A percentile compares a stretch with the other conserved stretches of the same genome.
phyloP scores from a whole-genome alignment of 306 rosid species.

The Castanea crenata region DNA sequence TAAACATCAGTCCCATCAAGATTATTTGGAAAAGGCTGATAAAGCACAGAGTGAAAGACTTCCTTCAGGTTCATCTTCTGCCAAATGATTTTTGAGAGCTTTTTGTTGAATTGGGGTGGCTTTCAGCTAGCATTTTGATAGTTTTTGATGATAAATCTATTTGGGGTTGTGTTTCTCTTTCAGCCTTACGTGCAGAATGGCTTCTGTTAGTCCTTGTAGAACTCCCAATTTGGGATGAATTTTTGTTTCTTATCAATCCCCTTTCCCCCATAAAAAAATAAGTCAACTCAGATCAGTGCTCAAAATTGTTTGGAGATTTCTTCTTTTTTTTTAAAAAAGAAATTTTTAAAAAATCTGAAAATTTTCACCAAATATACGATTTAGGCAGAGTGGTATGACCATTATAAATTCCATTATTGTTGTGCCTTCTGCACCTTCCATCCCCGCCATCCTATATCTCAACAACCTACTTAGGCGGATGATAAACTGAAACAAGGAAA shows the following conservation, averaged over 20 bases:
- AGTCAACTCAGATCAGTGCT: not conserved
- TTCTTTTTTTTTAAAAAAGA: no score
- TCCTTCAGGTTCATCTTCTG: constrained; percentile 62
- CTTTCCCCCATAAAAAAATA: not conserved
- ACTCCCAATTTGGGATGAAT: not conserved
- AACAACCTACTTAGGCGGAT: no score
- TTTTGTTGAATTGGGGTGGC: constrained; percentile 13
- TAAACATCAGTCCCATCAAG: constrained; percentile 91
- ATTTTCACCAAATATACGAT: no score
- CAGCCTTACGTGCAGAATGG: not conserved
- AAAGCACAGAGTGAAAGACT: constrained; percentile 93
- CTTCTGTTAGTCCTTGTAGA: not conserved
- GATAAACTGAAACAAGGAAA: no score
- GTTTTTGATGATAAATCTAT: not conserved
- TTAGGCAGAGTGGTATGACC: no score
- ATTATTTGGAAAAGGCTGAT: constrained; percentile 87
- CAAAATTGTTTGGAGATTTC: not conserved
- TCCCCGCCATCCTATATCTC: no score
- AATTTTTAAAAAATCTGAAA: no score
- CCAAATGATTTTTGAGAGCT: constrained; percentile 46
- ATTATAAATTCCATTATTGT: no score
- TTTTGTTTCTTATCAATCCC: not conserved
- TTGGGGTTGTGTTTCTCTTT: not conserved
- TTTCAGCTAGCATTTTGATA: constrained; percentile 16
- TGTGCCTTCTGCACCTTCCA: no score